These are phyloP conservation scores for Lactifluus hygrophoroides DNA, from an alignment of 768 basidiomycete genomes.

Conservation along the genomic window DNA sequence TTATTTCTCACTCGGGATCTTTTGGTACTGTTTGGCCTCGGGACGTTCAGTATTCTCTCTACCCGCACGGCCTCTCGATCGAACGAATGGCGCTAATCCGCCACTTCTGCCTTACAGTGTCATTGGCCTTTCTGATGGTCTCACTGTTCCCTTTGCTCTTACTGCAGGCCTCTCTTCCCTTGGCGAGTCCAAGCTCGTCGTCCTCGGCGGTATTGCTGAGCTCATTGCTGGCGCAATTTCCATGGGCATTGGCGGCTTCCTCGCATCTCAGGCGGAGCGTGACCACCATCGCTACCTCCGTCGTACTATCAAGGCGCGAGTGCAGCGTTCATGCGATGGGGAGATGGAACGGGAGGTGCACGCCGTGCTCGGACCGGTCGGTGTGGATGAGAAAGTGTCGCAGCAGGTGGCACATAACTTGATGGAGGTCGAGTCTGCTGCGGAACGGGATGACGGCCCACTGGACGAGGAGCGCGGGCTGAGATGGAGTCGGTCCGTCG, in stretches of 20 bases:
- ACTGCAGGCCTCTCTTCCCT: constrained; percentile 85
- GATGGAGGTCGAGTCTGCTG: constrained; percentile 48
- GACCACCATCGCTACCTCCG: constrained; percentile 86
- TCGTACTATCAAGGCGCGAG: constrained; percentile 67
- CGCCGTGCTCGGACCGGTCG: constrained; percentile 79
- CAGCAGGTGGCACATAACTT: constrained; percentile 70
- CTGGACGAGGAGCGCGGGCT: constrained; percentile 48
- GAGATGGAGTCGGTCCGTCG: constrained; percentile 69
- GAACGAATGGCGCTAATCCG: not conserved
- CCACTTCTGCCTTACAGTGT: constrained; percentile 38
- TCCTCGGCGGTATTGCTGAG: constrained; percentile 91
- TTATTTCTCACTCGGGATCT: not conserved
- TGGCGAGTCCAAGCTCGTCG: constrained; percentile 85
- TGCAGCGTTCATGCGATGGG: constrained; percentile 81
- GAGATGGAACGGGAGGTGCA: constrained; percentile 96
- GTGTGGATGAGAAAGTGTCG: constrained; percentile 78
- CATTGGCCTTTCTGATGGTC: constrained; percentile 84
- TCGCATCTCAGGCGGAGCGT: constrained; percentile 93
- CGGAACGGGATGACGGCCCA: constrained; percentile 3
- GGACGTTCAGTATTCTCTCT: not conserved
- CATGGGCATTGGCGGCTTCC: constrained; percentile 98
- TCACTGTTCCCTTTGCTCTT: constrained; percentile 88
- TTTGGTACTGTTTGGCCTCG: not conserved
- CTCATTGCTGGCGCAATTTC: constrained; percentile 94
- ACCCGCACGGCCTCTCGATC: constrained; percentile 1